A percentile compares a stretch with the other conserved stretches of the same genome.
Evolutionary conservation across 148 eudicot genomes (phyloP).

Genomic region (Pharnaceum exiguum): DNA sequence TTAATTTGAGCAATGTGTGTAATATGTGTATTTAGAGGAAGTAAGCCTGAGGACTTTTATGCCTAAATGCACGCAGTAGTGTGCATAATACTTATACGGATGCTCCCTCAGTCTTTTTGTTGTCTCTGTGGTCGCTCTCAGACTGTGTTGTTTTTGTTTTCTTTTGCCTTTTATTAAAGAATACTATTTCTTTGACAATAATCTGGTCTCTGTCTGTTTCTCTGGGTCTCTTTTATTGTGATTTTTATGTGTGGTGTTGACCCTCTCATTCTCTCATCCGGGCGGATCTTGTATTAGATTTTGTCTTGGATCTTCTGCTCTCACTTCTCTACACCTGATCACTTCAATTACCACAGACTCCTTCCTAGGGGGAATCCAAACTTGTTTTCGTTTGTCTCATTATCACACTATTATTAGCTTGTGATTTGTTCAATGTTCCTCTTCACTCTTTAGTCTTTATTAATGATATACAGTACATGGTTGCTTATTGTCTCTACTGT

Average conservation of each 20-base stretch:
- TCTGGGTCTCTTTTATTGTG: not conserved
- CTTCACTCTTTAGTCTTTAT: too few relatives aligned
- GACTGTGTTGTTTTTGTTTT: constrained; percentile 6
- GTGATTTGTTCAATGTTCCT: too few relatives aligned
- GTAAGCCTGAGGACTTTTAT: too few relatives aligned
- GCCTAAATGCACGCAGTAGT: constrained; percentile 1
- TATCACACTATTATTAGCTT: too few relatives aligned
- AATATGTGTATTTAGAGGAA: too few relatives aligned
- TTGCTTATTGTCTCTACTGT: too few relatives aligned
- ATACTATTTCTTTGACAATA: too few relatives aligned
- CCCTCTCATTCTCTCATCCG: constrained; percentile 1
- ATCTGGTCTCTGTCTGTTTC: too few relatives aligned
- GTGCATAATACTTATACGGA: not conserved
- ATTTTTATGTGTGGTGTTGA: constrained; percentile 11
- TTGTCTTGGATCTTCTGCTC: constrained; percentile 35
- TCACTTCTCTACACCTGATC: not conserved
- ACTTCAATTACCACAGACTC: constrained; percentile 4
- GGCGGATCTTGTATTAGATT: constrained; percentile 35
- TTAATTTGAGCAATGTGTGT: not conserved
- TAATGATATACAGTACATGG: too few relatives aligned
- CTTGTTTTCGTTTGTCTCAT: not conserved
- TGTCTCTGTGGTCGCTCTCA: constrained; percentile 37
- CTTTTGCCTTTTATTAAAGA: constrained; percentile 1
- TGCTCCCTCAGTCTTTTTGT: not conserved
- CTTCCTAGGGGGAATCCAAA: constrained; percentile 3